These are phyloP conservation scores for Sorghum bicolor DNA, from an alignment of 176 grass and related monocot genomes.

Conservation along the genomic window DNA sequence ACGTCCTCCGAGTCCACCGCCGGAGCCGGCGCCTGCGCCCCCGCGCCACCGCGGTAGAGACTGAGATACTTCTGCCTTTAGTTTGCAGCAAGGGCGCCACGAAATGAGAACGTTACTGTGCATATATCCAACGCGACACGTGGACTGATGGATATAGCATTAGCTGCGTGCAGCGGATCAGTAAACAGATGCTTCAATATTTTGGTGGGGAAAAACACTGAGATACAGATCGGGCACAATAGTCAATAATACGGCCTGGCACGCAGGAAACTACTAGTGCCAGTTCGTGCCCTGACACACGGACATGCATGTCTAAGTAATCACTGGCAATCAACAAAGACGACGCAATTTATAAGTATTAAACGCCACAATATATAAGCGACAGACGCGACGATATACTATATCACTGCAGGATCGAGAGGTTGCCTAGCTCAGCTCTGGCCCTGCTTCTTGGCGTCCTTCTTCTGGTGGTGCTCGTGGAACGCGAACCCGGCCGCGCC, in stretches of 20 bases:
- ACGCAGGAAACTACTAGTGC: not conserved
- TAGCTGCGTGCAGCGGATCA: not conserved
- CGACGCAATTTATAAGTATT: not conserved
- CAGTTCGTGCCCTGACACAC: not conserved
- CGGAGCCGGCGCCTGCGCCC: too few relatives aligned
- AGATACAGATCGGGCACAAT: not conserved
- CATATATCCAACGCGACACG: too few relatives aligned
- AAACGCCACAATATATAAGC: not conserved
- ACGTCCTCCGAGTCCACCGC: too few relatives aligned
- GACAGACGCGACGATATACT: not conserved
- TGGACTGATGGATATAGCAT: too few relatives aligned
- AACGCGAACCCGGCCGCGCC: slow-evolving; percentile 59
- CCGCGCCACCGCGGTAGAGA: too few relatives aligned
- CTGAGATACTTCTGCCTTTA: too few relatives aligned
- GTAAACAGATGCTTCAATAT: not conserved
- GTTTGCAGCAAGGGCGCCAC: too few relatives aligned
- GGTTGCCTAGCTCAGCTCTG: not conserved
- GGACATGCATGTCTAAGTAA: not conserved
- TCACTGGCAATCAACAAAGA: not conserved
- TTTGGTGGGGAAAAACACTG: not conserved
- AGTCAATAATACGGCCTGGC: not conserved
- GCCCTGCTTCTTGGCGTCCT: slow-evolving; percentile 63
- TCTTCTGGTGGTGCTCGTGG: slow-evolving; percentile 78
- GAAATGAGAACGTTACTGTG: too few relatives aligned
- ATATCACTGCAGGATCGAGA: not conserved